Conservation (phyloP, 352 stramenopile species). For the Peronosclerospora sorghi region DNA sequence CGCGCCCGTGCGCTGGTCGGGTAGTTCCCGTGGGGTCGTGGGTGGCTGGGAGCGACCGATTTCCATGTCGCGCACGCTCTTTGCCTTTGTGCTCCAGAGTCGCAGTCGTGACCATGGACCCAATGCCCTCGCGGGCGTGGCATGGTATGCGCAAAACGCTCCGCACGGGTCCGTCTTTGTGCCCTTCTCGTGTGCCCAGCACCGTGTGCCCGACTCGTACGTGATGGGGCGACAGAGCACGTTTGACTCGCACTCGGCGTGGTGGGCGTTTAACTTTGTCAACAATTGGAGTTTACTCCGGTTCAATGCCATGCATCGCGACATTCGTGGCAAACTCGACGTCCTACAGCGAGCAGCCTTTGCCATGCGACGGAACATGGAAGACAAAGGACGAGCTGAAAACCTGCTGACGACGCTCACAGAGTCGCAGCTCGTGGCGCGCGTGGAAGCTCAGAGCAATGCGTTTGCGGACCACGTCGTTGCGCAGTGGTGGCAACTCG, state of each 20-base stretch:
- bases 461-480: constrained; percentile 45
- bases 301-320: constrained; percentile 55
- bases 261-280: constrained; percentile 83
- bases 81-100: constrained; percentile 67
- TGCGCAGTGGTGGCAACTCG: constrained; percentile 45
- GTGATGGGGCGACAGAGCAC: constrained; percentile 52
- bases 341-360: constrained; percentile 35
- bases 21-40: constrained; percentile 31
- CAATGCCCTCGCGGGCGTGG: constrained; percentile 36
- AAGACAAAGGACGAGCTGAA: constrained; percentile 3
- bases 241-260: constrained; percentile 55
- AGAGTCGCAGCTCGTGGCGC: constrained; percentile 10
- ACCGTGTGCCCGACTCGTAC: constrained; percentile 40
- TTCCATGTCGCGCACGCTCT: constrained; percentile 85
- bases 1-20: constrained; percentile 72
- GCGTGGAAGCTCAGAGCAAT: constrained; percentile 37
- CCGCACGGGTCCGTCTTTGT: constrained; percentile 68
- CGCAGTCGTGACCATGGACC: constrained; percentile 18
- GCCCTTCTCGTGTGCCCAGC: constrained; percentile 52
- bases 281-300: constrained; percentile 79
- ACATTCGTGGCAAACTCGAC: constrained; percentile 31
- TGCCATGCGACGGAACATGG: constrained; percentile 10
- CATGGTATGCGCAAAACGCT: constrained; percentile 55
- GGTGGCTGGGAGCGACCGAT: constrained; percentile 85
- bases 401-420: background rate